Evolutionary conservation across 805 yeast species (phyloP).

Genomic region (Danielia reshetovae): DNA sequence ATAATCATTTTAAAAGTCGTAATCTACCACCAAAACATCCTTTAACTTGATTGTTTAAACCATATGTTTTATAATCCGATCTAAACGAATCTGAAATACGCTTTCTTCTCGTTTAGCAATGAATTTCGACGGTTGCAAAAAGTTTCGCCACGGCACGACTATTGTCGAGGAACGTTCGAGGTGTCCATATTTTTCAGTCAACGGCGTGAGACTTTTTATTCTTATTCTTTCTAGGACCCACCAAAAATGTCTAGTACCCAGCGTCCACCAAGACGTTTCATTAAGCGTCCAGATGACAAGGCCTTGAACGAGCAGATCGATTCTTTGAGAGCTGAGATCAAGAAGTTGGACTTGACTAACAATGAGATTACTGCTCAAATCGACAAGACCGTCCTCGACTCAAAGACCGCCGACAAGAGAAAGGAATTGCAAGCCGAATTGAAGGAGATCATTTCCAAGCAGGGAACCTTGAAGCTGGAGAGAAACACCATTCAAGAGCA

Average conservation of each 20-base stretch:
- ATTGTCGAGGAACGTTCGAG: constrained; percentile 5
- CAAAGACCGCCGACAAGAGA: constrained; percentile 27
- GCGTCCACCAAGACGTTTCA: constrained; percentile 43
- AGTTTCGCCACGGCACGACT: constrained; percentile 5
- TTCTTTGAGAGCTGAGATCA: constrained; percentile 55
- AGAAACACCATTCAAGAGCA: constrained; percentile 58
- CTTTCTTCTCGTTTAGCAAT: too few species aligned
- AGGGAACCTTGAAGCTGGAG: constrained; percentile 46
- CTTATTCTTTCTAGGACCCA: not conserved
- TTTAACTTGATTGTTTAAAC: too few species aligned
- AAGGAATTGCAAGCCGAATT: constrained; percentile 32
- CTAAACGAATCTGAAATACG: too few species aligned
- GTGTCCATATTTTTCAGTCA: constrained; percentile 4
- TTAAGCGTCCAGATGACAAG: constrained; percentile 72
- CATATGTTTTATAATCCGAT: too few species aligned
- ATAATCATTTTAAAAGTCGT: too few species aligned
- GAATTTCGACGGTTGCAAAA: too few species aligned
- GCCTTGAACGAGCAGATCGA: constrained; percentile 58
- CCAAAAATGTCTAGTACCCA: constrained; percentile 14
- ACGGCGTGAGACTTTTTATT: not conserved
- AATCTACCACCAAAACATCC: too few species aligned
- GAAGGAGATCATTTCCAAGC: constrained; percentile 42
- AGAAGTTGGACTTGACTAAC: constrained; percentile 54
- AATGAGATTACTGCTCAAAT: constrained; percentile 52
- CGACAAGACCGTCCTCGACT: constrained; percentile 36